Base-by-base conservation (phyloP, 257 asterid genomes). In the Solanum tarapatanum region DNA sequence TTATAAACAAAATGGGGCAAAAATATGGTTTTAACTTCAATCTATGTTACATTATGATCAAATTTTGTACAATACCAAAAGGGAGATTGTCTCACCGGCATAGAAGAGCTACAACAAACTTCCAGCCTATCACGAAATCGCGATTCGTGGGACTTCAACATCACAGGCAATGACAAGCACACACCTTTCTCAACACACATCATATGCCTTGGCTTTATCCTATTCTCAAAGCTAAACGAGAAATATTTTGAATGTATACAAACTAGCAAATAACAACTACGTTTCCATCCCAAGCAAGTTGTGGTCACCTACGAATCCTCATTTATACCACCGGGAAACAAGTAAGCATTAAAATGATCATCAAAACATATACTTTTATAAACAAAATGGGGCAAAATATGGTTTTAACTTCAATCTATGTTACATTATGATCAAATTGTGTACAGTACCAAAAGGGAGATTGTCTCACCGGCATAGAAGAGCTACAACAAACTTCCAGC, bases 211-310 rank as follows among this genome's bases (percentile, higher is more conserved):
- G 93, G 94, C 83, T 95, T 95, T 12, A 94, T 94, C 94, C 98
- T 87, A 84, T 92, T 94, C 91, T 94, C 98, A 84, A 95, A 93
- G 87, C 98, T 95, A 88, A 93, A 96, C 2, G 98, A 96, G 87
- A 96, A 96, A 75, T n/a, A n/a, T n/a, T n/a, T n/a, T n/a, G n/a
- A n/a, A n/a, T n/a, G n/a, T n/a, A n/a, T n/a, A n/a, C n/a, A n/a
- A n/a, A n/a, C n/a, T n/a, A n/a, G n/a, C n/a, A n/a, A n/a, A n/a
- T n/a, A n/a, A n/a, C n/a, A n/a, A n/a, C n/a, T n/a, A n/a, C n/a
- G n/a, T n/a, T n/a, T n/a, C n/a, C n/a, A n/a, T n/a, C n/a, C n/a
- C n/a, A n/a, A n/a, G n/a, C n/a, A n/a, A n/a, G n/a, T n/a, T n/a
- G n/a, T n/a, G n/a, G n/a, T n/a, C n/a, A n/a, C n/a, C n/a, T n/a